These are phyloP conservation scores for Cadophora malorum DNA, from an alignment of 2,329 filamentous ascomycete species.

Conservation along the genomic window DNA sequence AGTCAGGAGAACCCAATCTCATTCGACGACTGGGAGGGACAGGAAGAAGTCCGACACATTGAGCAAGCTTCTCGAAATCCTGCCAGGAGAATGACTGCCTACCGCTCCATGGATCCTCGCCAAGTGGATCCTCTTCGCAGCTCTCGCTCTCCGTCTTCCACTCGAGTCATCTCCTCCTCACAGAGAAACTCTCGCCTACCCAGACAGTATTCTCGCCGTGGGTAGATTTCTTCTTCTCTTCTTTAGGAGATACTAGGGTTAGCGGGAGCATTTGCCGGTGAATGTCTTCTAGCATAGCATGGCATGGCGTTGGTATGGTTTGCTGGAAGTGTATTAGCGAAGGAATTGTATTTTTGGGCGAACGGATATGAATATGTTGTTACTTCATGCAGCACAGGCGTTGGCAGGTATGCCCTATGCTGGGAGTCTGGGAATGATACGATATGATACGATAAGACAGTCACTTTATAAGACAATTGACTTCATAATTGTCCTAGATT, in stretches of 20 bases:
- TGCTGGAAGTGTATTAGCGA: not conserved
- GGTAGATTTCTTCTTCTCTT: constrained; percentile 6
- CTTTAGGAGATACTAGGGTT: constrained; percentile 14
- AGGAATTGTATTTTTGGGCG: not conserved
- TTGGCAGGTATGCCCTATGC: not conserved
- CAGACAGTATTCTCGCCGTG: constrained; percentile 33
- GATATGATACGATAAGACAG: not conserved
- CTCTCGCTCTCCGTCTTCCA: constrained; percentile 40
- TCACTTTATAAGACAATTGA: constrained; percentile 2
- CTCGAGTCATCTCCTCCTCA: constrained; percentile 36
- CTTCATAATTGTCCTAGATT: not conserved
- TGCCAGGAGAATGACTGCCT: constrained; percentile 35
- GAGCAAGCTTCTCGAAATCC: constrained; percentile 33
- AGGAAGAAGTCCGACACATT: constrained; percentile 24
- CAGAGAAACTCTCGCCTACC: constrained; percentile 32
- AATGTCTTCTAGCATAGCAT: constrained; percentile 2
- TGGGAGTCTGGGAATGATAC: constrained; percentile 2
- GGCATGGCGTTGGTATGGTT: constrained; percentile 4
- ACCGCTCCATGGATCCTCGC: constrained; percentile 33
- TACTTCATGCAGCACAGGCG: constrained; percentile 5
- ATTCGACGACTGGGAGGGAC: constrained; percentile 30
- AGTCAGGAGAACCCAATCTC: constrained; percentile 29
- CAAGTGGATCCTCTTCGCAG: constrained; percentile 37
- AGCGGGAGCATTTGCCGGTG: constrained; percentile 12
- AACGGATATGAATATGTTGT: not conserved